A percentile compares a stretch with the other conserved stretches of the same genome.
These are phyloP conservation scores for Starmerella riodocensis DNA, from an alignment of 805 yeast genomes.

Conservation along the genomic window DNA sequence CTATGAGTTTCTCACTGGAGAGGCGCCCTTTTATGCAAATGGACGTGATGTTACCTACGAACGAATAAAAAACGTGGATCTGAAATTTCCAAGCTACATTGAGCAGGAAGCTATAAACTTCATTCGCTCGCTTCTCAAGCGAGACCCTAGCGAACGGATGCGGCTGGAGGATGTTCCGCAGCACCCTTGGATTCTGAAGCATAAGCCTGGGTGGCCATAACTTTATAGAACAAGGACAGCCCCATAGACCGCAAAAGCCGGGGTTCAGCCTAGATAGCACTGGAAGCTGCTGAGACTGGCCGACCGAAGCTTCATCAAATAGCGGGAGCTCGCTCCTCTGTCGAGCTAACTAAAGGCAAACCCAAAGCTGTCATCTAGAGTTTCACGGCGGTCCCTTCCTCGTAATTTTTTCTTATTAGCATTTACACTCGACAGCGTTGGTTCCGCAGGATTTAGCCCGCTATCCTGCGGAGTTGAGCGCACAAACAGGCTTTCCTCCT, in stretches of 20 bases:
- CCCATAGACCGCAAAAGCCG: too few species aligned
- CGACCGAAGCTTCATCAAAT: too few species aligned
- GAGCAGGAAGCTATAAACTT: conserved; percentile 66
- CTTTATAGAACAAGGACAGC: too few species aligned
- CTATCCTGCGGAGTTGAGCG: not conserved
- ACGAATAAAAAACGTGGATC: conserved; percentile 65
- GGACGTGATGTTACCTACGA: conserved; percentile 60
- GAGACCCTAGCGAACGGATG: conserved; percentile 56
- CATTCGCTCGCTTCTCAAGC: conserved; percentile 46
- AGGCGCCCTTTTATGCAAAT: conserved; percentile 83
- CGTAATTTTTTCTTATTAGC: too few species aligned
- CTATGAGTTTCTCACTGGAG: conserved; percentile 75
- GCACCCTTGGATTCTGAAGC: conserved; percentile 76
- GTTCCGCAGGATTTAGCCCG: too few species aligned
- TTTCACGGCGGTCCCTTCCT: too few species aligned
- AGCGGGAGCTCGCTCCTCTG: too few species aligned
- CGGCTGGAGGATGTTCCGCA: conserved; percentile 44
- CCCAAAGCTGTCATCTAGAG: too few species aligned
- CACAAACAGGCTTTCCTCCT: conserved; percentile 4
- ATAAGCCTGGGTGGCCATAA: conserved; percentile 45
- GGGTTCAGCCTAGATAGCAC: too few species aligned
- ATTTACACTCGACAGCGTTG: too few species aligned
- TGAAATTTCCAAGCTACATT: conserved; percentile 57
- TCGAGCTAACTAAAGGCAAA: too few species aligned
- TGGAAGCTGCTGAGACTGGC: too few species aligned